Percentiles rank a stretch among this genome's conserved stretches.
phyloP scores from a whole-genome alignment of 1,284 basidiomycete genomes.

The Stereum hirsutum region DNA sequence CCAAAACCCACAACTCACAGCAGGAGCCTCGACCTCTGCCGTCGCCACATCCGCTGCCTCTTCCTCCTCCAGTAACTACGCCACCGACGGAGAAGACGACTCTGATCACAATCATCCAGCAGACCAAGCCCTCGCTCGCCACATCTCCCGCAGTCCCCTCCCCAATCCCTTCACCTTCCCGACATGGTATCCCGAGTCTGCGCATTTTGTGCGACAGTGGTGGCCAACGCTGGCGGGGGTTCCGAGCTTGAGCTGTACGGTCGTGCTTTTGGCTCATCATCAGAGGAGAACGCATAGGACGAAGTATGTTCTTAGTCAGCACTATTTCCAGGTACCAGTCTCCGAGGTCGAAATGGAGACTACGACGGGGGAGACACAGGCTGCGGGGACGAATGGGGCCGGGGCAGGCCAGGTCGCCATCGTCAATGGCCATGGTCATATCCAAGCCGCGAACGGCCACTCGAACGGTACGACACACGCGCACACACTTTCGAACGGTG shows the following conservation, averaged over 20 bases:
- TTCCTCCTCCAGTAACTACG: background rate
- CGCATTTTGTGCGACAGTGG: constrained; percentile 72
- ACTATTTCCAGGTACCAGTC: constrained; percentile 61
- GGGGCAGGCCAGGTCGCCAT: too few species aligned
- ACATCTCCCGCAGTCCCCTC: constrained; percentile 4
- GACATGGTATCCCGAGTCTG: constrained; percentile 59
- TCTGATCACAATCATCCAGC: background rate
- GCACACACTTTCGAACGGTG: too few species aligned
- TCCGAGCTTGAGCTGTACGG: constrained; percentile 59
- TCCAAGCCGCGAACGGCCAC: too few species aligned
- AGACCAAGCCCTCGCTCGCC: background rate
- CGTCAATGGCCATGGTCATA: too few species aligned
- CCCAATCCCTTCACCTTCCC: constrained; percentile 48
- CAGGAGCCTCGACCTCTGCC: constrained; percentile 2
- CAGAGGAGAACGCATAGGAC: constrained; percentile 46
- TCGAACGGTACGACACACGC: too few species aligned
- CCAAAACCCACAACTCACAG: constrained; percentile 5
- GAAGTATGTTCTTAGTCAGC: constrained; percentile 61
- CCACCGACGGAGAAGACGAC: background rate
- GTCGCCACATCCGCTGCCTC: too few species aligned
- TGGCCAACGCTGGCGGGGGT: constrained; percentile 57
- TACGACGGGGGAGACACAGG: constrained; percentile 18
- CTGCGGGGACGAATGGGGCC: too few species aligned
- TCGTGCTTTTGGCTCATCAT: constrained; percentile 55
- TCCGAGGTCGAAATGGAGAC: constrained; percentile 1